Conservation (phyloP, 306 rosid species). For the Astragalus glycyphyllos region DNA sequence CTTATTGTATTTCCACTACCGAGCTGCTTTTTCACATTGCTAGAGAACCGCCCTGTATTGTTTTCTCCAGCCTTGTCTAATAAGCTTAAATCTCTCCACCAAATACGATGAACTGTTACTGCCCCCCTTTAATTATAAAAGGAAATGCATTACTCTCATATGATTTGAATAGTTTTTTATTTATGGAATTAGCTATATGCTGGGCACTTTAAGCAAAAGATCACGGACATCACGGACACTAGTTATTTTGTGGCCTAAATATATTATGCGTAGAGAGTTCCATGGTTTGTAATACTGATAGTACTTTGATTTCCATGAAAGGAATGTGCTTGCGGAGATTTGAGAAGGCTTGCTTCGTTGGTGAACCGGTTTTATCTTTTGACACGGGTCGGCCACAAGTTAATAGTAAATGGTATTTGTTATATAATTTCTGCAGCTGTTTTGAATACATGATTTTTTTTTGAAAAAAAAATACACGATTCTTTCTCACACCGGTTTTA, state of each 20-base stretch:
- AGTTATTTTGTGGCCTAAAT: slow-evolving; percentile 36
- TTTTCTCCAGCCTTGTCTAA: too few relatives aligned
- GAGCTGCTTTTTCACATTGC: too few relatives aligned
- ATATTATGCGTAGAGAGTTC: slow-evolving; percentile 22
- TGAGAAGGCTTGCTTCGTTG: slow-evolving; percentile 70
- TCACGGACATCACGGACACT: neutral
- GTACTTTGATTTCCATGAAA: slow-evolving; percentile 54
- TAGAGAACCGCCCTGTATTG: too few relatives aligned
- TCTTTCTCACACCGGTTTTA: too few relatives aligned
- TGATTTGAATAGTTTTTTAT: slow-evolving; percentile 34
- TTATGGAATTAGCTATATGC: slow-evolving; percentile 35
- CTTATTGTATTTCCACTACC: too few relatives aligned
- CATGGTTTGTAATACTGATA: slow-evolving; percentile 41
- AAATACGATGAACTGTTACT: slow-evolving; percentile 1
- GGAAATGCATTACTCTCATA: slow-evolving; percentile 11
- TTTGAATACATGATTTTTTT: slow-evolving; percentile 31
- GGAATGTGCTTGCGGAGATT: slow-evolving; percentile 91
- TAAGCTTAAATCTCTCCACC: too few relatives aligned
- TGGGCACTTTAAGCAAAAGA: slow-evolving; percentile 30
- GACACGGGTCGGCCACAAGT: slow-evolving; percentile 63
- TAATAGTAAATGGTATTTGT: slow-evolving; percentile 74
- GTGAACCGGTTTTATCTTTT: slow-evolving; percentile 67
- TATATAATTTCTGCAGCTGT: slow-evolving; percentile 34
- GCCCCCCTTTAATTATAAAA: slow-evolving; percentile 23
- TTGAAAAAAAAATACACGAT: slow-evolving; percentile 4